Evolutionary conservation across 148 eudicot species (phyloP).

Genomic region (Amaranthus cruentus): DNA sequence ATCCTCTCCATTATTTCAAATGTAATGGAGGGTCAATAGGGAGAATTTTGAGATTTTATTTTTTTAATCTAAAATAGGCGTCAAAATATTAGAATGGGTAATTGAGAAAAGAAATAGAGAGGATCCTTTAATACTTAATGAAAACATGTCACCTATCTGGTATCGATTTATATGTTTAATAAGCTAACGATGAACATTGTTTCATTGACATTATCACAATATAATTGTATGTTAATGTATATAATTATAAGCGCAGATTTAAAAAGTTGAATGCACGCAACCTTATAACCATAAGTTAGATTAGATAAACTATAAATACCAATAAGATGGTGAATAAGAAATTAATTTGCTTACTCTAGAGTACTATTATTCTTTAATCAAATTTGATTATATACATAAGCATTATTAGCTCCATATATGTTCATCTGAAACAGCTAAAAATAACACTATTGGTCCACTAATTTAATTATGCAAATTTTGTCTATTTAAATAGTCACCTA

Average conservation of each 20-base stretch:
- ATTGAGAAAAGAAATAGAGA: no score
- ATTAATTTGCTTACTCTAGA: not conserved
- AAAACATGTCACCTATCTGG: no score
- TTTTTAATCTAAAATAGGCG: no score
- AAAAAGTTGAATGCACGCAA: not conserved
- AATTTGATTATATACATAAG: not conserved
- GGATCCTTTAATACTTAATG: no score
- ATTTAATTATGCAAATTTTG: constrained; percentile 12
- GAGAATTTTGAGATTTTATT: no score
- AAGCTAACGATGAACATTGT: no score
- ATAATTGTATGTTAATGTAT: no score
- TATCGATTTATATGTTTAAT: no score
- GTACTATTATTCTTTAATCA: constrained; percentile 11
- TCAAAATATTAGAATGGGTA: no score
- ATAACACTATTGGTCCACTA: constrained; percentile 2
- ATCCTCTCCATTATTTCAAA: no score
- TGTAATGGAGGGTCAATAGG: no score
- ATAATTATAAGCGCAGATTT: constrained; percentile 6
- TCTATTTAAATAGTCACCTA: constrained; percentile 10
- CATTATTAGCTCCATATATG: constrained; percentile 9
- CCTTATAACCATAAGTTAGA: not conserved
- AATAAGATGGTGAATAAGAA: not conserved
- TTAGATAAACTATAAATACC: not conserved
- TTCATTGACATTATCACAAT: no score
- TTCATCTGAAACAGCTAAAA: not conserved